Base-by-base conservation (phyloP, 2,329 filamentous ascomycete species). In the Coniochaeta ligniaria region DNA sequence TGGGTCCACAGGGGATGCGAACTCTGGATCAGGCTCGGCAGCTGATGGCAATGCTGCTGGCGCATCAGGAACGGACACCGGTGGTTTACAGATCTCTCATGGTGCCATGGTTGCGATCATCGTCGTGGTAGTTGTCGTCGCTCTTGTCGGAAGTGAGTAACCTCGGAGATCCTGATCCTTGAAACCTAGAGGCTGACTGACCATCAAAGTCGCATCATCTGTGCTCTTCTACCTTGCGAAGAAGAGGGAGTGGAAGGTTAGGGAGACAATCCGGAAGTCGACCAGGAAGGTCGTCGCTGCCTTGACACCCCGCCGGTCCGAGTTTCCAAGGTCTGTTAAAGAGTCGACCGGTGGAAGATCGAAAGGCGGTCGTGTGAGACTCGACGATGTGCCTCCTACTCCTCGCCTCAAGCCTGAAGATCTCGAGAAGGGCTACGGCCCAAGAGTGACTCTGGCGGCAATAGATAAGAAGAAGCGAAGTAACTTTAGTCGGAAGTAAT, bases 191-290 rank as follows among this genome's bases (percentile, higher is more conserved):
- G 6, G 9, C 6, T 55, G 31, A 57, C 54, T 57, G 14, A 57
- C 62, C 24, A 66, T 62, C 55, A 45, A 65, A 89, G 89, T 87
- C 63, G 80, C 79, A 24, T 87, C 83, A 36, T 83, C 86, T 2
- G 76, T 85, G 2, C 83, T 95, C 31, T 96, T 90, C 76, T 91
- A 88, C 72, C 72, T 94, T 41, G 89, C 91, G 60, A 95, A 95
- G 80, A 92, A 91, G 76, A 85, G 87, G 55, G 90, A 93, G 73
- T 95, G 91, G 91, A 89, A 87, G 65, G 79, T 95, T 66, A 84
- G 87, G 61, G 85, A 90, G 70, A 89, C 81, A 33, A 79, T 96
- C 61, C 83, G 87, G 60, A 84, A 83, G 64, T 92, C 90, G 1
- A 85, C 85, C 35, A 80, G 79, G 63, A 85, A 79, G 68, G 83